phyloP scores from a whole-genome alignment of 129 eudicot species.

The Centrapalus pauciflorus region DNA sequence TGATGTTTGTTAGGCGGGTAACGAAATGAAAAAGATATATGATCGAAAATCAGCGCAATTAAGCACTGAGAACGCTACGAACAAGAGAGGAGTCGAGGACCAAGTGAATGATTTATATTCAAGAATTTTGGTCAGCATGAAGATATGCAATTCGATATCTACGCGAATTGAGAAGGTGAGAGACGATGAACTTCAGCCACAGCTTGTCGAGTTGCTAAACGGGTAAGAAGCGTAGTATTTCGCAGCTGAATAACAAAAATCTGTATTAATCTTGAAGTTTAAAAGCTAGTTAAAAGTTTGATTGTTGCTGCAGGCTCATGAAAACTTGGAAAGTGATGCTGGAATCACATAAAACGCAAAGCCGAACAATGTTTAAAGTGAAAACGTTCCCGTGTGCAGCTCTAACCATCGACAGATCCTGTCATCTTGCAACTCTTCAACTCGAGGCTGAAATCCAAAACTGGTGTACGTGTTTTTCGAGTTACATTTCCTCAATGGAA shows the following conservation, averaged over 20 bases:
- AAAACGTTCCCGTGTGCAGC: constrained; percentile 29
- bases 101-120: constrained; percentile 42
- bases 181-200: constrained; percentile 57
- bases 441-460: constrained; percentile 59
- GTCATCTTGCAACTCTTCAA: constrained; percentile 53
- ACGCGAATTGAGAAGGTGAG: constrained; percentile 48
- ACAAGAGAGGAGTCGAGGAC: constrained; percentile 24
- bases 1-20: constrained; percentile 32
- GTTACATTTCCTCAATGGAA: constrained; percentile 30
- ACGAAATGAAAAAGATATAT: constrained; percentile 36
- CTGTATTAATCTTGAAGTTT: not conserved
- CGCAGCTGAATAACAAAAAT: not conserved
- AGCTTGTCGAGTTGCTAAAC: constrained; percentile 42
- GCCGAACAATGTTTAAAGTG: constrained; percentile 45
- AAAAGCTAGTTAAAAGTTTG: not conserved
- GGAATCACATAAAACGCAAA: constrained; percentile 50
- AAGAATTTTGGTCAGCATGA: constrained; percentile 35
- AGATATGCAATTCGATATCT: constrained; percentile 44
- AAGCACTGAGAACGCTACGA: constrained; percentile 20
- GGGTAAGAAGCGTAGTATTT: constrained; percentile 48
- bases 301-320: constrained; percentile 40
- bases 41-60: constrained; percentile 37
- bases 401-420: constrained; percentile 33
- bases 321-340: constrained; percentile 52
- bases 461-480: constrained; percentile 40